These are phyloP conservation scores for Truncatella angustata DNA, from an alignment of 2,329 filamentous ascomycete species.

Conservation along the genomic window DNA sequence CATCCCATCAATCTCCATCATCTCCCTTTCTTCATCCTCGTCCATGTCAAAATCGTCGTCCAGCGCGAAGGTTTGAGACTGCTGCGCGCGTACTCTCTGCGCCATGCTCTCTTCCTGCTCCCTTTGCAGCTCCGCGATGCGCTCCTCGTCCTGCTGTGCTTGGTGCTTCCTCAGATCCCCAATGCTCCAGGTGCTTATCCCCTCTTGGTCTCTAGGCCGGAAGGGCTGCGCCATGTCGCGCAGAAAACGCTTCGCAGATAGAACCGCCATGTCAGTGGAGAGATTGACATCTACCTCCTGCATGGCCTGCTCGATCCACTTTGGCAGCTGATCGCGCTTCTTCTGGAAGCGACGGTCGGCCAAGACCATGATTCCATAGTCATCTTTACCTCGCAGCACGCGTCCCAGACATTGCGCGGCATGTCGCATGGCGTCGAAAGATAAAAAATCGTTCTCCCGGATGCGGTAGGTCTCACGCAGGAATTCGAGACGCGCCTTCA, in stretches of 20 bases:
- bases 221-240: constrained; percentile 92
- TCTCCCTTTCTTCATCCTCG: constrained; percentile 51
- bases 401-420: constrained; percentile 94
- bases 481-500: constrained; percentile 94
- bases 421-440: constrained; percentile 99
- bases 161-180: constrained; percentile 77
- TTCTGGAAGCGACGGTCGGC: constrained; percentile 92
- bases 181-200: constrained; percentile 87
- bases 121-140: constrained; percentile 61
- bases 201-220: constrained; percentile 78
- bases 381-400: constrained; percentile 92
- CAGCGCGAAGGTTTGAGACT: constrained; percentile 19
- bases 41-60: constrained; percentile 50
- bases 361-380: constrained; percentile 99
- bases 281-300: constrained; percentile 84
- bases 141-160: constrained; percentile 69
- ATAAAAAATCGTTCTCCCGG: constrained; percentile 94
- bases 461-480: constrained; percentile 97
- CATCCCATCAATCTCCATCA: constrained; percentile 46
- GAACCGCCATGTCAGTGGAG: constrained; percentile 93
- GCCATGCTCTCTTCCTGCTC: constrained; percentile 42
- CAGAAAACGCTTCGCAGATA: constrained; percentile 84
- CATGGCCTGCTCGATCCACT: constrained; percentile 92
- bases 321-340: constrained; percentile 85
- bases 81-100: constrained; percentile 24